Conservation (phyloP, 345 rosid genomes). For the Eucalyptus erythrocorys region DNA sequence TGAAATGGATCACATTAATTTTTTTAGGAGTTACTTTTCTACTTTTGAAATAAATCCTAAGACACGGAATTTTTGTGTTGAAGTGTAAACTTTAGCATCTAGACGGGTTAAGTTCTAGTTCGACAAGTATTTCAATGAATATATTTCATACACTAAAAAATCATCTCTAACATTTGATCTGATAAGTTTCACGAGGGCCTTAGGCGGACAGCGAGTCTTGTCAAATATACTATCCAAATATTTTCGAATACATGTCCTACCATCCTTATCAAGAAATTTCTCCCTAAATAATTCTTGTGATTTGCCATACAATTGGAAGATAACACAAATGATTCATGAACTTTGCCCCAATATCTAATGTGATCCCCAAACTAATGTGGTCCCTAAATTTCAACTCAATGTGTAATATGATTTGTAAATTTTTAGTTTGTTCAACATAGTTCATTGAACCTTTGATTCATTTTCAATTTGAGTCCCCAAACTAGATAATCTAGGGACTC, state of each 20-base stretch:
- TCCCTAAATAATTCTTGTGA: neutral
- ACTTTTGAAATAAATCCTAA: neutral
- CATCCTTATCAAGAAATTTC: neutral
- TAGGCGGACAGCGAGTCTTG: neutral
- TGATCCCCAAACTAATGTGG: neutral
- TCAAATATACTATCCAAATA: neutral
- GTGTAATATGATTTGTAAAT: too few species aligned
- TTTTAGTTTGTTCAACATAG: neutral
- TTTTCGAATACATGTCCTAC: neutral
- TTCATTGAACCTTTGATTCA: too few species aligned
- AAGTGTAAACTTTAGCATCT: neutral
- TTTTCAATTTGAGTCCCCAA: too few species aligned
- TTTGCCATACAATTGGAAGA: neutral
- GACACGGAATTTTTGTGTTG: neutral
- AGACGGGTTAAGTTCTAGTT: neutral
- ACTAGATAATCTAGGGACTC: neutral
- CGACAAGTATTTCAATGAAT: neutral
- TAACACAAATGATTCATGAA: neutral
- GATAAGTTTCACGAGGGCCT: neutral
- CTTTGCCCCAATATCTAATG: neutral
- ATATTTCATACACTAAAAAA: neutral
- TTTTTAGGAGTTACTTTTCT: neutral
- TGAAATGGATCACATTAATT: neutral
- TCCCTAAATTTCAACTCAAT: too few species aligned
- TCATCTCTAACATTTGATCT: neutral